Evolutionary conservation across 2,329 filamentous ascomycete species (phyloP).

Genomic region (Huntiella omanensis): DNA sequence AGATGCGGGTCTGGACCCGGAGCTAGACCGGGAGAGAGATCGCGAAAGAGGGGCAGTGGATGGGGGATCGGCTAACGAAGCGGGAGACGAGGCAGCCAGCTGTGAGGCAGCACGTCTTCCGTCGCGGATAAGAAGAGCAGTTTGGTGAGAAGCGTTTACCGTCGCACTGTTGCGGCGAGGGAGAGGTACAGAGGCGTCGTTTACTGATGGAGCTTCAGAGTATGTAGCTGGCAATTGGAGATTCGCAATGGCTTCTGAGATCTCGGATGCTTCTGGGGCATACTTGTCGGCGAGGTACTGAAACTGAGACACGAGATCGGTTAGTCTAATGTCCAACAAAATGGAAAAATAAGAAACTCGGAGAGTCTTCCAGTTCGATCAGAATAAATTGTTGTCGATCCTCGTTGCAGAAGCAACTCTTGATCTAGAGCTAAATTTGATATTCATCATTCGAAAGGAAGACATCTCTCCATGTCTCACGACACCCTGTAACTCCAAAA

Average conservation of each 20-base stretch:
- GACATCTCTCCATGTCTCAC: neutral
- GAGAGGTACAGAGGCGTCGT: constrained; percentile 34
- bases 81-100: constrained; percentile 26
- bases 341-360: constrained; percentile 3
- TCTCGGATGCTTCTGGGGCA: constrained; percentile 44
- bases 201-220: constrained; percentile 25
- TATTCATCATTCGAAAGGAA: constrained; percentile 23
- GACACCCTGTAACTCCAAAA: neutral
- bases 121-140: constrained; percentile 45
- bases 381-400: constrained; percentile 39
- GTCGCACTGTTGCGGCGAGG: constrained; percentile 26
- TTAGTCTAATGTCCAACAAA: constrained; percentile 1
- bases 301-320: constrained; percentile 26
- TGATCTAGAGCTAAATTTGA: constrained; percentile 66
- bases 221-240: constrained; percentile 41
- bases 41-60: constrained; percentile 22
- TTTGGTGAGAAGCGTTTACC: constrained; percentile 32
- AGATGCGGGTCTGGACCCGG: too few species aligned
- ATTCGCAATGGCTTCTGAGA: constrained; percentile 46
- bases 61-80: constrained; percentile 27
- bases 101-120: constrained; percentile 39
- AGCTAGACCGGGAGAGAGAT: constrained; percentile 9
- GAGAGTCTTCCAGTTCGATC: constrained; percentile 15
- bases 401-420: constrained; percentile 41
- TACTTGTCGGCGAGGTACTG: constrained; percentile 49